Conservation (phyloP, 495 filamentous ascomycete genomes). For the Annulohypoxylon maeteangense region DNA sequence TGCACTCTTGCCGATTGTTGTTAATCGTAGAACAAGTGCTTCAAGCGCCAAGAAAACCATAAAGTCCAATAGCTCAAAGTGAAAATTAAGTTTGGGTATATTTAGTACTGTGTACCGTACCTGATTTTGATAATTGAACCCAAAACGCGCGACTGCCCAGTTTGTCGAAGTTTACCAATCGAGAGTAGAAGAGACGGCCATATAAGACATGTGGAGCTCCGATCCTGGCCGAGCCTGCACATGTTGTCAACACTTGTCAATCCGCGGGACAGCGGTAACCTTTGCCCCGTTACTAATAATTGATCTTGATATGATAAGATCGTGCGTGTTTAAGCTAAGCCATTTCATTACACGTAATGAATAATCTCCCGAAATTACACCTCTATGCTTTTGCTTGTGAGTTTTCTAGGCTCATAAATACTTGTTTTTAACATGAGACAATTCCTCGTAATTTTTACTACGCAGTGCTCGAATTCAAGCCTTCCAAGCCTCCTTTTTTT, state of each 20-base stretch:
- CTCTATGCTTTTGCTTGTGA: slow-evolving; percentile 8
- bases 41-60: neutral
- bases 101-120: slow-evolving; percentile 26
- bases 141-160: neutral
- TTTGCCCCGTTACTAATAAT: slow-evolving; percentile 3
- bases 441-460: neutral
- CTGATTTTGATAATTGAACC: slow-evolving; percentile 10
- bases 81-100: neutral
- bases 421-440: neutral
- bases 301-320: slow-evolving; percentile 23
- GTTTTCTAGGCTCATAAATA: neutral
- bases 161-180: neutral
- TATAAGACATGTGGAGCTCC: slow-evolving; percentile 18
- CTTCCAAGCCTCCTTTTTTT: neutral
- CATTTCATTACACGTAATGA: neutral
- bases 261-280: neutral
- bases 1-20: slow-evolving; percentile 34
- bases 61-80: slow-evolving; percentile 2
- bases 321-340: neutral
- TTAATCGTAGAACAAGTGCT: neutral
- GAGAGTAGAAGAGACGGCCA: neutral
- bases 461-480: neutral
- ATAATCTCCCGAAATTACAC: slow-evolving; percentile 12
- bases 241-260: slow-evolving; percentile 4
- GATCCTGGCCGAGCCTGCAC: slow-evolving; percentile 26